Evolutionary conservation across 208 protist genomes (phyloP).

Genomic region (Strigomonas culicis): DNA sequence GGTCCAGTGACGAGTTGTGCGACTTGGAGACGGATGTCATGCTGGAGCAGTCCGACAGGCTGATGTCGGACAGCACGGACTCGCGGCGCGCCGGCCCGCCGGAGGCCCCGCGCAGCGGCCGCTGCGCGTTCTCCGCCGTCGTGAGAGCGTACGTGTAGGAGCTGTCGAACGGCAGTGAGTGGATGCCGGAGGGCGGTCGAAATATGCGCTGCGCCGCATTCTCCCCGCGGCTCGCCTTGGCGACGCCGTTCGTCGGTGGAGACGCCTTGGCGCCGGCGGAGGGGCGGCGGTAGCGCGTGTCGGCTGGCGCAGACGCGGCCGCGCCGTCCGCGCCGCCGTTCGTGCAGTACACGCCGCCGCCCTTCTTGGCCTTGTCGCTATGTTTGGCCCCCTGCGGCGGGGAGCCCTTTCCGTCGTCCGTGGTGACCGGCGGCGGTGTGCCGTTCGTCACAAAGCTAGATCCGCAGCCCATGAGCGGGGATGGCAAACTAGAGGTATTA

Average conservation of each 20-base stretch:
- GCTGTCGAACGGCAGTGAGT: neutral
- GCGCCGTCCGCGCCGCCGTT: neutral
- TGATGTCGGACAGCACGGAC: slow-evolving; percentile 28
- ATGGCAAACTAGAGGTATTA: neutral
- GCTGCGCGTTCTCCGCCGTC: neutral
- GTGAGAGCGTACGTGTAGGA: neutral
- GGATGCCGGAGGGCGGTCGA: neutral
- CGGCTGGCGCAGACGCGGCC: neutral
- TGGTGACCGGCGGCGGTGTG: no score
- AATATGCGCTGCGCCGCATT: neutral
- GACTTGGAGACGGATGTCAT: neutral
- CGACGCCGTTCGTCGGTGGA: neutral
- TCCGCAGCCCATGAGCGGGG: no score
- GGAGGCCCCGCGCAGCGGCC: neutral
- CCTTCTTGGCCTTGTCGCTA: neutral
- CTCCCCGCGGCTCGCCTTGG: neutral
- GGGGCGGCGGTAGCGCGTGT: no score
- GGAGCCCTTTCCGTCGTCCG: no score
- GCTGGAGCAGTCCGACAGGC: neutral
- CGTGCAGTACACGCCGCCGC: neutral
- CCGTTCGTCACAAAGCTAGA: no score
- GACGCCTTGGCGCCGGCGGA: neutral
- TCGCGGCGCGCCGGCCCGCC: slow-evolving; percentile 14
- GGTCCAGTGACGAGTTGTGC: neutral
- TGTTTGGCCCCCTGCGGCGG: no score